Evolutionary conservation across 139 green algal species (phyloP), one percentile per base, ranked within the genome.

Genomic region (Nannochloris sp.): DNA sequence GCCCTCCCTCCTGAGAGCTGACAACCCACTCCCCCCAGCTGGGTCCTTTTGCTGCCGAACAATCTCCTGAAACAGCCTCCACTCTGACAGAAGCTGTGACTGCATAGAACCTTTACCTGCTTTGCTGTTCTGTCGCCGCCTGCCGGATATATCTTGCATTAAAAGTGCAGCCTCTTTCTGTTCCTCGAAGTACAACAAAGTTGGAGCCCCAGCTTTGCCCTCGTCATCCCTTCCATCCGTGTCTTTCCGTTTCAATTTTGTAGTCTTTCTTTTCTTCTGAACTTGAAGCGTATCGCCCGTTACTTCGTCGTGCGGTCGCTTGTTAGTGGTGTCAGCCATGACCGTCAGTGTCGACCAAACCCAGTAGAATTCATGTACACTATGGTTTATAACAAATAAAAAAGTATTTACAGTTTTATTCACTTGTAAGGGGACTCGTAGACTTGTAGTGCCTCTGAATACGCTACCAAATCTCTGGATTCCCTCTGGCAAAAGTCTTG

Each of bases 351-450:
- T 23, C 20, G 20, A 23, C 20, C 20, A 23, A 23, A 40, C 33
- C 33, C 11, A 2, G 9, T 9, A 13, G 11, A 40, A 40, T 40
- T 11, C 33, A 40, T 40, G 33, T 40, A 40, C 11, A 12, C 6
- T 40, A 36, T 23, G 20, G 20, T 23, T 23, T 23, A 23, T 23
- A 23, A 23, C 20, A 23, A 23, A 23, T 23, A 23, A 23, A 23
- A 23, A 23, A 23, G 20, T 23, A 23, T 23, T 23, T 23, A 23
- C 20, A 23, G 46, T 12, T 53, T 53, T 5, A 53, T 53, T 53
- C 46, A 53, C 46, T 84, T 88, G 69, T 76, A 89, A 17, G 82
- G 82, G 1, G 71, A 83, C 3, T 61, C 71, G 49, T 85, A 44
- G 17, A 85, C 60, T 37, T 71, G 53, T 11, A 53, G 46, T 6